These are phyloP conservation scores for Claviceps sp. DNA, from an alignment of 2,329 filamentous ascomycete genomes.

Conservation along the genomic window DNA sequence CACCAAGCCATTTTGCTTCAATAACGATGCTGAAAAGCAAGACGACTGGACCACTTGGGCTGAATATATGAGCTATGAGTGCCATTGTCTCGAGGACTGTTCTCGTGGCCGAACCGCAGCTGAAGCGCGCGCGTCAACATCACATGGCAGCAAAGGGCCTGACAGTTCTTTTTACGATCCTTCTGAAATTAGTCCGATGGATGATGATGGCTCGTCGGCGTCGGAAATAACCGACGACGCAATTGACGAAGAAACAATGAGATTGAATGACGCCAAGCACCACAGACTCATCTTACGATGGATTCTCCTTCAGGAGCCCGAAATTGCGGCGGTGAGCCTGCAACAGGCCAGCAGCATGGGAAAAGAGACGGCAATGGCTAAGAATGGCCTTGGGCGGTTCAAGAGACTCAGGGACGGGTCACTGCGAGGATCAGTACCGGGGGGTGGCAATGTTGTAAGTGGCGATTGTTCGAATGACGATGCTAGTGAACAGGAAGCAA, in stretches of 20 bases:
- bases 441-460: neutral
- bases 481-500: neutral
- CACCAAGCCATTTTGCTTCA: slow-evolving; percentile 1
- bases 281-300: slow-evolving; percentile 3
- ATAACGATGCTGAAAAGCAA: neutral
- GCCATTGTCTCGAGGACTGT: slow-evolving; percentile 1
- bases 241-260: neutral
- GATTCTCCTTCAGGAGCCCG: slow-evolving; percentile 1
- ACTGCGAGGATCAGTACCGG: neutral
- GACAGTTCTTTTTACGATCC: neutral
- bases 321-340: slow-evolving; percentile 1
- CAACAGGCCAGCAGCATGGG: neutral
- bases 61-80: slow-evolving; percentile 6
- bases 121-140: neutral
- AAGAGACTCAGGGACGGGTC: slow-evolving; percentile 2
- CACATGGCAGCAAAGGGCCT: too few relatives aligned
- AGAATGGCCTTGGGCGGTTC: neutral
- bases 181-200: too few relatives aligned
- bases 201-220: neutral
- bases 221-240: neutral
- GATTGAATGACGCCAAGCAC: neutral
- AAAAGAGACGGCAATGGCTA: neutral
- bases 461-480: neutral
- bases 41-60: slow-evolving; percentile 5
- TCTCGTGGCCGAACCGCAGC: neutral